A percentile compares a stretch with the other conserved stretches of the same genome.
phyloP scores from a whole-genome alignment of 805 yeast genomes.

The Nakazawaea wickerhamii region DNA sequence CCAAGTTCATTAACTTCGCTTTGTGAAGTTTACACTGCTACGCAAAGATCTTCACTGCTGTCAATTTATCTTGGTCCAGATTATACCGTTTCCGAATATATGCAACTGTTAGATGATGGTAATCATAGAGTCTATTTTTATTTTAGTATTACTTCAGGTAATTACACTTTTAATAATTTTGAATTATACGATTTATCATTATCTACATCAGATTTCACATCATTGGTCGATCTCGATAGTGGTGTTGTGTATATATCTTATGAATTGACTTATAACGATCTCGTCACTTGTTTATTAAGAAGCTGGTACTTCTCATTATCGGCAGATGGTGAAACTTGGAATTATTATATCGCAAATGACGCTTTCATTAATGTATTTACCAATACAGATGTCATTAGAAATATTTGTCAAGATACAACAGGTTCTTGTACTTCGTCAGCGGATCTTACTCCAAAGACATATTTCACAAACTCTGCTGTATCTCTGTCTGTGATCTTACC shows the following conservation, averaged over 20 bases:
- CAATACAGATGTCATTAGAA: neutral
- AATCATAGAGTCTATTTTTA: neutral
- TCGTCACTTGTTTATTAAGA: neutral
- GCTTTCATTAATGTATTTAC: neutral
- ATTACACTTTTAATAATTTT: neutral
- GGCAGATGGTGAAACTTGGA: neutral
- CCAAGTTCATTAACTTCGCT: neutral
- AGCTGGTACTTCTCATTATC: neutral
- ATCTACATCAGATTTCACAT: neutral
- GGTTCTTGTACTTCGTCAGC: too few relatives aligned
- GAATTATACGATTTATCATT: neutral
- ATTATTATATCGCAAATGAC: neutral
- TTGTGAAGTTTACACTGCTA: neutral
- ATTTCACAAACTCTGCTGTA: neutral
- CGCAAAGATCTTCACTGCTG: constrained; percentile 1
- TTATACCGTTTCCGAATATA: neutral
- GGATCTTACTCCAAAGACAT: too few relatives aligned
- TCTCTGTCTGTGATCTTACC: neutral
- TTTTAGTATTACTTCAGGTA: neutral
- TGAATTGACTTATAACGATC: neutral
- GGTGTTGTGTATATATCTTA: neutral
- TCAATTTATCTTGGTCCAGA: constrained; percentile 1
- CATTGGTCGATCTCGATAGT: neutral
- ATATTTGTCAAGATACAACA: neutral
- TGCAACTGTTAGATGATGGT: neutral